phyloP scores from a whole-genome alignment of 495 filamentous ascomycete genomes.

The Lasiosphaeriaceae sp. region DNA sequence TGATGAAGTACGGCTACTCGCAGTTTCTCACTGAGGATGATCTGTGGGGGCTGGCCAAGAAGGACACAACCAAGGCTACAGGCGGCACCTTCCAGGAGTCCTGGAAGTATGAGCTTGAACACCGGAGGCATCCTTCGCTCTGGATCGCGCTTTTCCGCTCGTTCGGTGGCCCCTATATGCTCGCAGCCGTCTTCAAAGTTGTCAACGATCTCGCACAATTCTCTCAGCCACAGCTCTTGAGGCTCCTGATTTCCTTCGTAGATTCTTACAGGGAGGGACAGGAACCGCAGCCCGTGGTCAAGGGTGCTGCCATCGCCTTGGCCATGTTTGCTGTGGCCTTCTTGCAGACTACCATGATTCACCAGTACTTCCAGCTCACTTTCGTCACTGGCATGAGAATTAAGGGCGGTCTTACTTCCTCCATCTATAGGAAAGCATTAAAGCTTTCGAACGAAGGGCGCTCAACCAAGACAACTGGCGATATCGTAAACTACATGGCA shows the following conservation, averaged over 20 bases:
- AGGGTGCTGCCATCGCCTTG: constrained; percentile 83
- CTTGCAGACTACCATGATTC: constrained; percentile 68
- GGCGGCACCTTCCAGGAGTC: constrained; percentile 61
- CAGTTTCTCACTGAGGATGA: constrained; percentile 93
- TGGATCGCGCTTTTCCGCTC: constrained; percentile 87
- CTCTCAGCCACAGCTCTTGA: constrained; percentile 85
- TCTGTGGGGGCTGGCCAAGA: constrained; percentile 84
- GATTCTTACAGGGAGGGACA: constrained; percentile 64
- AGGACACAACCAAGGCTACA: constrained; percentile 72
- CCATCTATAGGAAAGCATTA: constrained; percentile 89
- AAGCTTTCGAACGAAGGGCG: constrained; percentile 90
- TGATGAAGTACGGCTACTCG: constrained; percentile 95
- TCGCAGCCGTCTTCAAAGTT: constrained; percentile 78
- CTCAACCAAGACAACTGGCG: constrained; percentile 86
- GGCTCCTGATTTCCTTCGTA: constrained; percentile 80
- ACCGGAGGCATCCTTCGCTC: constrained; percentile 68
- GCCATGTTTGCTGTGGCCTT: constrained; percentile 90
- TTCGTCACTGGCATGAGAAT: constrained; percentile 97
- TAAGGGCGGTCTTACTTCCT: constrained; percentile 80
- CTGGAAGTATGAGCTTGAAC: constrained; percentile 76
- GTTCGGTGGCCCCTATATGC: constrained; percentile 78
- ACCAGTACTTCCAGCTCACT: constrained; percentile 94
- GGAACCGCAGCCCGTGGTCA: constrained; percentile 68
- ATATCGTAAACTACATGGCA: constrained; percentile 99
- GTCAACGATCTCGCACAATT: constrained; percentile 81